A percentile compares a stretch with the other conserved stretches of the same genome.
phyloP scores from a whole-genome alignment of 768 basidiomycete species.

The Termitomyces sp. region DNA sequence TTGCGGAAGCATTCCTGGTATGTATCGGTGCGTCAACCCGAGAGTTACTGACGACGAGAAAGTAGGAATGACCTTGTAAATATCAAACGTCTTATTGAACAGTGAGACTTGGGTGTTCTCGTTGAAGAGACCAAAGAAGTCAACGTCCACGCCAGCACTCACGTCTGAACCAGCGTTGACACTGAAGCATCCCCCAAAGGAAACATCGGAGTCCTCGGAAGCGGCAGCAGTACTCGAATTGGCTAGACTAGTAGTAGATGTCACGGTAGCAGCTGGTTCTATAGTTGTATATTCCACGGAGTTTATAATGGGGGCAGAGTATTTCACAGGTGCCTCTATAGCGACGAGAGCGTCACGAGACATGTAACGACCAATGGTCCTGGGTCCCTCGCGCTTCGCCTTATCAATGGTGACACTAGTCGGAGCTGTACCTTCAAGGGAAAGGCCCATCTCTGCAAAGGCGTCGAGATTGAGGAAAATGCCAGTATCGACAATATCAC shows the following conservation, averaged over 20 bases:
- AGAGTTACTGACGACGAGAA: neutral
- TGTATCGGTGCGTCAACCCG: neutral
- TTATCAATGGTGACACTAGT: conserved; percentile 10
- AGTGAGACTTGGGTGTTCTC: conserved; percentile 18
- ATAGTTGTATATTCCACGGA: neutral
- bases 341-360: neutral
- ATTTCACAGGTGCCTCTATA: neutral
- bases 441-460: conserved; percentile 24
- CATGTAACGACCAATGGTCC: conserved; percentile 4
- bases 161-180: conserved; percentile 25
- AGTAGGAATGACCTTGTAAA: conserved; percentile 23
- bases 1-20: conserved; percentile 20
- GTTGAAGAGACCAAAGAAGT: conserved; percentile 27
- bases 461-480: conserved; percentile 40
- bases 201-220: conserved; percentile 9
- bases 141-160: conserved; percentile 25
- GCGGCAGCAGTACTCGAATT: conserved; percentile 1
- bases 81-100: conserved; percentile 25
- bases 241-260: neutral
- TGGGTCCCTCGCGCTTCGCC: conserved; percentile 1
- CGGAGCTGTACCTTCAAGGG: conserved; percentile 16
- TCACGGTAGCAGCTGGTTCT: neutral
- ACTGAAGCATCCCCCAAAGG: conserved; percentile 28
- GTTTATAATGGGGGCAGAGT: neutral
- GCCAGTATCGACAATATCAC: conserved; percentile 26